These are phyloP conservation scores for Zancudomyces culisetae DNA, from an alignment of 371 early-diverging fungal species.

Conservation along the genomic window DNA sequence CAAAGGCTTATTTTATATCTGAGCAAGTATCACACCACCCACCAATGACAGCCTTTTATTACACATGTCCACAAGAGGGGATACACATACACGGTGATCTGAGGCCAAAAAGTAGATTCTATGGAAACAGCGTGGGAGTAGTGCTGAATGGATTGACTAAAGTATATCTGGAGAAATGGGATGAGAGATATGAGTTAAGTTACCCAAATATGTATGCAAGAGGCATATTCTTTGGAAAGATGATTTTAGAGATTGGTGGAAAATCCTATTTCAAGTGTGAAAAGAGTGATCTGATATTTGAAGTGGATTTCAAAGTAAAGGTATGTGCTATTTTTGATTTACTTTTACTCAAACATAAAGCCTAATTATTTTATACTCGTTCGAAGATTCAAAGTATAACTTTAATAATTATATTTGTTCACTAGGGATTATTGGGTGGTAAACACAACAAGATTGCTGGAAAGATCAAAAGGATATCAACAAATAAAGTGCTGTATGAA, in stretches of 20 bases:
- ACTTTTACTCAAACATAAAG: too few species aligned
- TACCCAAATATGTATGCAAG: conserved; percentile 89
- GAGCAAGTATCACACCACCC: conserved; percentile 98
- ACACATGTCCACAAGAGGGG: conserved; percentile 62
- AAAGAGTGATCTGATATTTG: conserved; percentile 49
- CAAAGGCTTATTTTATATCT: conserved; percentile 60
- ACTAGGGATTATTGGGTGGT: conserved; percentile 55
- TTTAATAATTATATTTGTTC: conserved; percentile 13
- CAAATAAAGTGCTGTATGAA: conserved; percentile 44
- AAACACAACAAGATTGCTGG: conserved; percentile 63
- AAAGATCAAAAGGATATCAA: conserved; percentile 57
- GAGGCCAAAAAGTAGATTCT: conserved; percentile 69
- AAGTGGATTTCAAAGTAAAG: conserved; percentile 82
- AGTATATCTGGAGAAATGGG: conserved; percentile 36
- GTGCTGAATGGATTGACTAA: conserved; percentile 61
- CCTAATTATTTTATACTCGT: too few species aligned
- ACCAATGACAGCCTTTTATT: conserved; percentile 75
- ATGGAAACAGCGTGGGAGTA: conserved; percentile 83
- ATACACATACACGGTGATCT: conserved; percentile 66
- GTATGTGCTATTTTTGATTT: too few species aligned
- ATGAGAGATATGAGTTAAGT: conserved; percentile 59
- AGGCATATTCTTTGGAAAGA: conserved; percentile 80
- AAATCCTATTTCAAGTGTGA: conserved; percentile 45
- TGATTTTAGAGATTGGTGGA: conserved; percentile 87
- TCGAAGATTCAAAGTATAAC: too few species aligned